Conservation (phyloP, 441 rosid species). For the Syzygium syzygioides region DNA sequence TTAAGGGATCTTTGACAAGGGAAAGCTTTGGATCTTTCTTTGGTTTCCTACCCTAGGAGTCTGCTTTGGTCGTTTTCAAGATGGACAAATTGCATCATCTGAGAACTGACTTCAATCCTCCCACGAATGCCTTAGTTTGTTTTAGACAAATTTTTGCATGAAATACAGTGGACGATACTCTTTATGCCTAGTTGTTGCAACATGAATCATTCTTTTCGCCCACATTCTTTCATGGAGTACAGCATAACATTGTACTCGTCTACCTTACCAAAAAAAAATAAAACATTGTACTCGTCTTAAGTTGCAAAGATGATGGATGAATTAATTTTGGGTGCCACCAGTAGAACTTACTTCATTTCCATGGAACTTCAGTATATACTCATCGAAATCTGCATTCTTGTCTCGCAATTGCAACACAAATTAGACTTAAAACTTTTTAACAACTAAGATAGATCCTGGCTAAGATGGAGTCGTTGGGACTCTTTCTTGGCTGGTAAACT, state of each 20-base stretch:
- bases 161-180: not conserved
- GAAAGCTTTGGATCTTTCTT: not conserved
- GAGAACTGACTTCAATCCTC: not conserved
- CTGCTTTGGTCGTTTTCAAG: not conserved
- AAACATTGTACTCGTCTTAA: not conserved
- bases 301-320: not conserved
- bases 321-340: not conserved
- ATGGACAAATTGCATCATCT: not conserved
- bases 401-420: not conserved
- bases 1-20: not conserved
- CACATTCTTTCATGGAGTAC: not conserved
- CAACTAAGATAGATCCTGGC: not conserved
- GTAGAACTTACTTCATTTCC: not conserved
- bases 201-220: not conserved
- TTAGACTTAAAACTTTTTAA: not conserved
- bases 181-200: not conserved
- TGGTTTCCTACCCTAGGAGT: not conserved
- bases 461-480: not conserved
- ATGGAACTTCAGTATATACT: not conserved
- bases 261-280: too few relatives aligned
- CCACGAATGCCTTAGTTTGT: not conserved
- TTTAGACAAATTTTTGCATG: not conserved
- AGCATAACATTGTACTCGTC: not conserved
- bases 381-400: not conserved
- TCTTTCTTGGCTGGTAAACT: not conserved